These are phyloP conservation scores for Neoboletus subvelutipes DNA, from an alignment of 768 basidiomycete species.

Conservation along the genomic window DNA sequence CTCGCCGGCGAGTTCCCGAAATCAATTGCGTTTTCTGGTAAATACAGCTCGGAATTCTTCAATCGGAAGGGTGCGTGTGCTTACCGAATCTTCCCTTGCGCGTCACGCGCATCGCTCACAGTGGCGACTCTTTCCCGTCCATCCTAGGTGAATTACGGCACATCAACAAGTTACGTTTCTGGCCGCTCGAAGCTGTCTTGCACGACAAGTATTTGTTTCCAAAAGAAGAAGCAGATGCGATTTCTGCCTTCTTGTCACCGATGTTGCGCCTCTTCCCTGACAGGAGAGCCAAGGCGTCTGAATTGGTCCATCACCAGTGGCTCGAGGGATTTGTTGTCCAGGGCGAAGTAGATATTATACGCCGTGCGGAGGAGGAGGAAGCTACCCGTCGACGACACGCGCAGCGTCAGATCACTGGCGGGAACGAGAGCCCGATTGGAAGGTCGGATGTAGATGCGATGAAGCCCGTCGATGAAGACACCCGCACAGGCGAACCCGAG, in stretches of 20 bases:
- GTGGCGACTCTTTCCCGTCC: background rate
- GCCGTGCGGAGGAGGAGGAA: constrained; percentile 59
- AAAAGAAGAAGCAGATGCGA: constrained; percentile 72
- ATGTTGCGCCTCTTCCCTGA: constrained; percentile 92
- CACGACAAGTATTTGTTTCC: constrained; percentile 97
- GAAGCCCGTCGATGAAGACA: constrained; percentile 70
- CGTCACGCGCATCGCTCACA: constrained; percentile 11
- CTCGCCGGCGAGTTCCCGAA: constrained; percentile 89
- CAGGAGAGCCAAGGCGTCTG: constrained; percentile 83
- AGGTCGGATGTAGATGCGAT: constrained; percentile 52
- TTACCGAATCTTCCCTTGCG: background rate
- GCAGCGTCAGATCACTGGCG: constrained; percentile 13
- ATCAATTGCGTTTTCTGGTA: constrained; percentile 81
- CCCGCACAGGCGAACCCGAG: constrained; percentile 10
- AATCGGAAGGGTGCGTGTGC: constrained; percentile 78
- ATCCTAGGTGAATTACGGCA: constrained; percentile 78
- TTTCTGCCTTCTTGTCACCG: constrained; percentile 79
- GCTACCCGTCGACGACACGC: constrained; percentile 20
- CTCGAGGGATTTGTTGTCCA: constrained; percentile 82
- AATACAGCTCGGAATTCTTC: constrained; percentile 94
- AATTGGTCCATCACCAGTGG: constrained; percentile 86
- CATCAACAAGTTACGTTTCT: constrained; percentile 91
- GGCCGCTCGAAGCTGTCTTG: constrained; percentile 79
- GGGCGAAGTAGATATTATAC: constrained; percentile 84
- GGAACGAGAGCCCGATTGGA: constrained; percentile 7